These are phyloP conservation scores for Bryum argenteum DNA, from an alignment of 225 moss, liverwort and hornwort genomes.

Conservation along the genomic window DNA sequence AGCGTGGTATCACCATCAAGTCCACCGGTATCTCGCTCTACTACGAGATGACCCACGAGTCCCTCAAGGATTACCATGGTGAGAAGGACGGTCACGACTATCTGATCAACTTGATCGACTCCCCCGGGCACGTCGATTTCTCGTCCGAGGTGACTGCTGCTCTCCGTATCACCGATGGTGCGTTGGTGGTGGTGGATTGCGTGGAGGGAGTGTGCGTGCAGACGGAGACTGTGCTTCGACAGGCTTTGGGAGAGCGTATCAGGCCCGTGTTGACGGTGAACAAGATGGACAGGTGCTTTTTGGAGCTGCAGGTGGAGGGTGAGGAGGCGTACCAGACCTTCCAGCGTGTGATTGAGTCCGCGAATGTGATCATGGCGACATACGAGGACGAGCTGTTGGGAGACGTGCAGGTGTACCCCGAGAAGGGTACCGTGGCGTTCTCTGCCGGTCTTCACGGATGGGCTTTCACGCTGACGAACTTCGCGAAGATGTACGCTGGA, in stretches of 20 bases:
- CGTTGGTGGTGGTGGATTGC: constrained; percentile 57
- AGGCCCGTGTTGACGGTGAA: constrained; percentile 57
- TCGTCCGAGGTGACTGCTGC: constrained; percentile 59
- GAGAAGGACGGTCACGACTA: constrained; percentile 52
- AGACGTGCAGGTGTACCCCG: constrained; percentile 63
- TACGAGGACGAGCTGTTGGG: constrained; percentile 61
- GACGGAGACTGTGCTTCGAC: constrained; percentile 52
- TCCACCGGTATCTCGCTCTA: constrained; percentile 57
- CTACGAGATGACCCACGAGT: constrained; percentile 45
- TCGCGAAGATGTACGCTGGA: constrained; percentile 58
- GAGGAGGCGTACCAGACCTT: constrained; percentile 65
- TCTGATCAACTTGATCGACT: constrained; percentile 59
- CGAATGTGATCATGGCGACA: constrained; percentile 64
- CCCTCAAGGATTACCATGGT: constrained; percentile 51
- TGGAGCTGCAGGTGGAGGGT: constrained; percentile 58
- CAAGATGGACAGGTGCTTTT: constrained; percentile 62
- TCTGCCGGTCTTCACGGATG: constrained; percentile 60
- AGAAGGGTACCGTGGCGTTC: constrained; percentile 61
- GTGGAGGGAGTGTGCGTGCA: constrained; percentile 59
- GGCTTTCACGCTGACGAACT: constrained; percentile 63
- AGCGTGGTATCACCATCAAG: constrained; percentile 62
- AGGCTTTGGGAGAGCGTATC: constrained; percentile 57
- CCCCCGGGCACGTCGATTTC: constrained; percentile 55
- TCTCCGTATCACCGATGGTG: constrained; percentile 52
- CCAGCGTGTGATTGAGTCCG: constrained; percentile 64